phyloP scores from a whole-genome alignment of 2,329 filamentous ascomycete species.

The Blumeriella jaapii region DNA sequence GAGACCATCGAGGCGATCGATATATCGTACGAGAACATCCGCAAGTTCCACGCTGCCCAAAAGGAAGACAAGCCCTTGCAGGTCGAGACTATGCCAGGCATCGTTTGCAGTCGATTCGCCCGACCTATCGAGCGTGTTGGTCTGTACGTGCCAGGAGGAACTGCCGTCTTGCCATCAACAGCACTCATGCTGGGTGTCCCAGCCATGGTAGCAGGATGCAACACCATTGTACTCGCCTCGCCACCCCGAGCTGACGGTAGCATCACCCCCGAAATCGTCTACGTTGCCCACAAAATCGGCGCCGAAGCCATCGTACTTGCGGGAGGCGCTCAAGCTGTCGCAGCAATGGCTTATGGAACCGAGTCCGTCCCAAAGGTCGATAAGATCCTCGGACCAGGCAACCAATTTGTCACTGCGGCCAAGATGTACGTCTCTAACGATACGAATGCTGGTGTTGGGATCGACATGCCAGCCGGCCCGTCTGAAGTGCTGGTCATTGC shows the following conservation, averaged over 20 bases:
- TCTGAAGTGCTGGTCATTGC: slow-evolving; percentile 96
- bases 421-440: slow-evolving; percentile 99
- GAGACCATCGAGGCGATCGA: slow-evolving; percentile 93
- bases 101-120: slow-evolving; percentile 85
- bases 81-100: slow-evolving; percentile 96
- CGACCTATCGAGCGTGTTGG: slow-evolving; percentile 93
- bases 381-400: slow-evolving; percentile 95
- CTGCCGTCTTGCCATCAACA: slow-evolving; percentile 91
- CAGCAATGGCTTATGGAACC: slow-evolving; percentile 94
- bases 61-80: slow-evolving; percentile 69
- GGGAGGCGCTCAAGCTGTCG: slow-evolving; percentile 89
- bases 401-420: slow-evolving; percentile 95
- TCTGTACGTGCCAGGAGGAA: slow-evolving; percentile 90
- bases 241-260: slow-evolving; percentile 82
- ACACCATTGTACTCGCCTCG: slow-evolving; percentile 87
- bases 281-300: slow-evolving; percentile 91
- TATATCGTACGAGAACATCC: slow-evolving; percentile 85
- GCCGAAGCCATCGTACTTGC: slow-evolving; percentile 93
- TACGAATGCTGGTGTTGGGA: slow-evolving; percentile 86
- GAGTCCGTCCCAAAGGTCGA: slow-evolving; percentile 92
- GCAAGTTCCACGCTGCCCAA: slow-evolving; percentile 86
- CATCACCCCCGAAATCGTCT: slow-evolving; percentile 93
- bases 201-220: slow-evolving; percentile 92
- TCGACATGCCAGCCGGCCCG: slow-evolving; percentile 96
- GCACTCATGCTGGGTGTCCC: slow-evolving; percentile 97